Evolutionary conservation across 1,284 basidiomycete species (phyloP).

Genomic region (Mycena citricolor): DNA sequence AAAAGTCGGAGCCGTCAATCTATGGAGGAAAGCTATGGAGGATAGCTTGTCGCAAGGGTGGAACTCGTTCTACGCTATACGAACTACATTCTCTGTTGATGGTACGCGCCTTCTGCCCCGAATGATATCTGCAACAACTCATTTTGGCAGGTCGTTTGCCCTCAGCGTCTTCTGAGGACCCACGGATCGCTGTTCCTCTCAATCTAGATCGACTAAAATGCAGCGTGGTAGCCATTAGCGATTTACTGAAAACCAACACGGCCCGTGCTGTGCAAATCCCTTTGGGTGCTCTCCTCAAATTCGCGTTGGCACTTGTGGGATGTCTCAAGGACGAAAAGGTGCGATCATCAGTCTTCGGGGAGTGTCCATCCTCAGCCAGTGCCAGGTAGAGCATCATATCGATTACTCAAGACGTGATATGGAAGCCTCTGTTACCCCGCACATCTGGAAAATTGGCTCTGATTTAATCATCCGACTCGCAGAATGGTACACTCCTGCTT

Average conservation of each 20-base stretch:
- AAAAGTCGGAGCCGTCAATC: constrained; percentile 66
- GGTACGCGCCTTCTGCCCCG: constrained; percentile 32
- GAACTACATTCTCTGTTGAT: constrained; percentile 53
- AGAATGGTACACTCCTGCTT: constrained; percentile 40
- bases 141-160: constrained; percentile 20
- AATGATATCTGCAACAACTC: neutral
- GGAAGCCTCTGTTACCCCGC: constrained; percentile 53
- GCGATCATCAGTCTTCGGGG: constrained; percentile 25
- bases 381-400: constrained; percentile 46
- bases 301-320: constrained; percentile 53
- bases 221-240: constrained; percentile 49
- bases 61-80: constrained; percentile 54
- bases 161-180: constrained; percentile 33
- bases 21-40: constrained; percentile 74
- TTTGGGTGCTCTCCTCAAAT: constrained; percentile 56
- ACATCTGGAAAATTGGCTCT: constrained; percentile 55
- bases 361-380: constrained; percentile 10
- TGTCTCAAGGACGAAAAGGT: constrained; percentile 58
- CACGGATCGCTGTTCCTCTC: constrained; percentile 47
- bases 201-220: constrained; percentile 60
- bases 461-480: constrained; percentile 48
- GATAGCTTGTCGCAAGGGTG: constrained; percentile 63
- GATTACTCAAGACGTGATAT: constrained; percentile 52
- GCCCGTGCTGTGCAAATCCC: constrained; percentile 74
- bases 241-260: constrained; percentile 54